Base-by-base conservation (phyloP, 192 early-diverging fungal species). In the Backusella australiensis region DNA sequence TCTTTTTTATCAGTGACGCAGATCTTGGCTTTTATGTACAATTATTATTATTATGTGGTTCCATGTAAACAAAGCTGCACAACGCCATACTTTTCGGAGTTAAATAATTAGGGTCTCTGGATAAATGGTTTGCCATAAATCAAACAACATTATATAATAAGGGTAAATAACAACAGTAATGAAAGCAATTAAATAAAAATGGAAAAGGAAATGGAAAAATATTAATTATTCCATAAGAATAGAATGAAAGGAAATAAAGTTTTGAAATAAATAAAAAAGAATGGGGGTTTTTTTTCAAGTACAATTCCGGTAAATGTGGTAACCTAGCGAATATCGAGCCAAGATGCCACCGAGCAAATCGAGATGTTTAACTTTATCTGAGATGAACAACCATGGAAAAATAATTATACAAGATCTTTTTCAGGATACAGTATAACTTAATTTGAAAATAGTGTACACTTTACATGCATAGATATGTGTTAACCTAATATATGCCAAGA, bases 31-130 rank as follows among this genome's bases (percentile, higher is more conserved):
- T 63, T 29, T 15, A 63, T 49, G 19, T 49, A 49, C 6, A 49
- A 49, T 44, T 44, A 49, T 49, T 7, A 63, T 63, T 63, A 63
- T 63, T 63, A 29, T 63, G 9, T 29, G 21, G 12, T 56, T 63
- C 9, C n/a, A 29, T 63, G 56, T 29, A 63, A 29, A 63, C 56
- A 63, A 63, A 63, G 23, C 56, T 63, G 56, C 56, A 63, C 23
- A 29, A 63, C 56, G 56, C 21, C 11, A 63, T 14, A 63, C 23
- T 4, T 29, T 53, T 23, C 56, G 56, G 56, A 63, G 56, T 63
- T 63, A 63, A 63, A 63, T 63, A 29, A 63, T 63, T 63, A 63
- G 56, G 56, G 26, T 63, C 56, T 29, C 56, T 63, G 56, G 56
- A 29, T 63, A 63, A 63, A 63, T 63, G 26, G 26, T 26, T 26